Base-by-base conservation (phyloP, 1,284 basidiomycete genomes). In the Ganoderma meredithae region DNA sequence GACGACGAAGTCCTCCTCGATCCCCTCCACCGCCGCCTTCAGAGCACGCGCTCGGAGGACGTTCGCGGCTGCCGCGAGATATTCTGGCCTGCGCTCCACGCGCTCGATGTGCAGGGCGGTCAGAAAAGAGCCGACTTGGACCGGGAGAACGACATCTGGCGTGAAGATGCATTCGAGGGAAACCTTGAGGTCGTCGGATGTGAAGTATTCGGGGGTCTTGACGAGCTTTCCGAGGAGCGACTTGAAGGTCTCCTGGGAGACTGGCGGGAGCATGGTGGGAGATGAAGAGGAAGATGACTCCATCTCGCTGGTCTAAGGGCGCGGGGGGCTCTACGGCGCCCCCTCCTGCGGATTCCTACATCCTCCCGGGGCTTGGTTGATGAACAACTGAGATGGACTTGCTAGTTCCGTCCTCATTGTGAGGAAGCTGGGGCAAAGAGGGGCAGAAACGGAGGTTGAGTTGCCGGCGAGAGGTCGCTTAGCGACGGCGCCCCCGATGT, bases 81-180 rank as follows among this genome's bases (percentile, higher is more conserved):
- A 88, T 47, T 93, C 91, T 19, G 93, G 87, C n/a, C 88, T 83
- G 39, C 87, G 79, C 71, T 96, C 95, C 36, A 95, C 82, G 39
- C 89, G 88, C 62, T 92, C 88, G 66, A 95, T 83, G 71, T 95
- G 94, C 63, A 95, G 81, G 5, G 94, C 94, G 0, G 93, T 91
- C 56, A 97, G 82, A 79, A 96, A 95, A 0, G 95, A 90, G 27
- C 95, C 94, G 61, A 95, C 88, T 77, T 96, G 93, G 0, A 88
- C 85, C 2, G 90, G 89, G 10, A 85, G 85, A 3, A 89, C 83
- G 53, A 83, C 81, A 65, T 89, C 85, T 2, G 90, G 88, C 0
- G 86, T 89, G 77, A 95, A 90, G 62, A 96, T 82, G 79, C 94
- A 92, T 70, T 91, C 83, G 66, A 96, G 88, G 8, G 93, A 89